phyloP scores from a whole-genome alignment of 2,329 filamentous ascomycete species.

The Chrysoporthe austroafricana region DNA sequence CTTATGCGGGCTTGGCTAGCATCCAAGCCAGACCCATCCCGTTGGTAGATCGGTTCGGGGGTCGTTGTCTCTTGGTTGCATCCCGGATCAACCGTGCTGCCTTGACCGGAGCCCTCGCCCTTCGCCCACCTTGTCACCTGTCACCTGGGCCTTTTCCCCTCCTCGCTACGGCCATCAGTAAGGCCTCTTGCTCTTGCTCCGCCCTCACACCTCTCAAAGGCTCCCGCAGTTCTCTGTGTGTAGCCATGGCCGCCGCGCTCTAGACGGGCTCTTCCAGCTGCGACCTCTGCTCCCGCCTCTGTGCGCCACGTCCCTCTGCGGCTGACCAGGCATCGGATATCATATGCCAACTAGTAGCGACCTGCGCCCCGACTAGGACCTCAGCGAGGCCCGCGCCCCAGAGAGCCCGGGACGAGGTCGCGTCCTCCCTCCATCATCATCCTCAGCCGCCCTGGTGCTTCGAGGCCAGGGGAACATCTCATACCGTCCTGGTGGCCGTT shows the following conservation, averaged over 20 bases:
- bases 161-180: neutral
- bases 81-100: too few relatives aligned
- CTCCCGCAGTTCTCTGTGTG: neutral
- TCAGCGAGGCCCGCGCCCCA: neutral
- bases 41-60: neutral
- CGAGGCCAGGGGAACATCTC: neutral
- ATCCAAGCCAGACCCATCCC: neutral
- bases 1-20: neutral
- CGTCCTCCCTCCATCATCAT: too few relatives aligned
- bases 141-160: neutral
- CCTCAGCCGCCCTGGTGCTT: too few relatives aligned
- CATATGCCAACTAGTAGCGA: neutral
- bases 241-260: neutral
- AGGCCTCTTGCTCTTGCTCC: neutral
- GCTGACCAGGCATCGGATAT: neutral
- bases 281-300: neutral
- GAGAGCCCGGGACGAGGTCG: neutral
- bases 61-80: too few relatives aligned
- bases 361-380: neutral
- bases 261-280: neutral
- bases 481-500: neutral
- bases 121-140: too few relatives aligned
- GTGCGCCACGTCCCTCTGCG: neutral
- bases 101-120: too few relatives aligned
- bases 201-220: neutral